Evolutionary conservation across 352 stramenopile species (phyloP).

Genomic region (Pelagophyceae sp.): DNA sequence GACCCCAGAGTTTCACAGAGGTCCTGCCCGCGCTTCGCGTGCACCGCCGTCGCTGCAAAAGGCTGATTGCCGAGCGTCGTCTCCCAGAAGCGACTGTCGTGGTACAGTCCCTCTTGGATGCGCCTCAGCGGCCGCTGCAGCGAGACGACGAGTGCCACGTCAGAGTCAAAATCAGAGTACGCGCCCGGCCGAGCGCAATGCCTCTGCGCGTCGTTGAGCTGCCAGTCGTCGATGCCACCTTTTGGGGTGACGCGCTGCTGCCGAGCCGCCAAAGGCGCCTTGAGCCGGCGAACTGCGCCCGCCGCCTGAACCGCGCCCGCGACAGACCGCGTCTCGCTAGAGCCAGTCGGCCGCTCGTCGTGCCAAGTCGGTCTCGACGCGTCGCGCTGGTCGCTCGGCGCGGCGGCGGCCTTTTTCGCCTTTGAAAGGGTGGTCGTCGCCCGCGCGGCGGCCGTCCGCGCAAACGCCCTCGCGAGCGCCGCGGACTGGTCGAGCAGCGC

Average conservation of each 20-base stretch:
- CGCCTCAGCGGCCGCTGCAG: neutral
- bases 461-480: neutral
- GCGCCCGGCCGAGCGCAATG: conserved; percentile 9
- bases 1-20: neutral
- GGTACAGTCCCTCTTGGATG: neutral
- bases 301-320: conserved; percentile 3
- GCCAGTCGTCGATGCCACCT: conserved; percentile 25
- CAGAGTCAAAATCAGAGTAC: conserved; percentile 4
- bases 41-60: neutral
- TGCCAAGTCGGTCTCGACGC: no score
- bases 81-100: conserved; percentile 7
- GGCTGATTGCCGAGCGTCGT: conserved; percentile 4
- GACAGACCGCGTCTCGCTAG: neutral
- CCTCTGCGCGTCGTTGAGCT: conserved; percentile 22
- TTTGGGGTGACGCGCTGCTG: conserved; percentile 21
- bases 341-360: neutral
- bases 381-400: no score
- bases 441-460: neutral
- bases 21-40: neutral
- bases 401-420: neutral
- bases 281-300: neutral
- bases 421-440: neutral
- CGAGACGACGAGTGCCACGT: neutral
- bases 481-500: neutral
- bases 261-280: neutral